These are phyloP conservation scores for Infundibulicybe gibba DNA, from an alignment of 768 basidiomycete species.

Conservation along the genomic window DNA sequence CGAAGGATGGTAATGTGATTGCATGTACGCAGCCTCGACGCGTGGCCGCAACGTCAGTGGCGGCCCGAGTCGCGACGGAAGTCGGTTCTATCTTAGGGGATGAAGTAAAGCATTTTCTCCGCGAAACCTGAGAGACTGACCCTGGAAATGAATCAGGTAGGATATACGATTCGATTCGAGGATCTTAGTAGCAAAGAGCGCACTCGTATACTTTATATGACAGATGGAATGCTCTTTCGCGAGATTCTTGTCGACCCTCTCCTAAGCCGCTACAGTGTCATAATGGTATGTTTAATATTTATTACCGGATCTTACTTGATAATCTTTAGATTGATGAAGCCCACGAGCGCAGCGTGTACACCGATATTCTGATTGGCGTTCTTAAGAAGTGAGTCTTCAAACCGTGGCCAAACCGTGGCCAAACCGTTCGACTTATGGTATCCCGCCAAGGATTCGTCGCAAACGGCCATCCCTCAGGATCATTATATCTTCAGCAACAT, in stretches of 20 bases:
- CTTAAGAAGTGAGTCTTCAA: slow-evolving; percentile 74
- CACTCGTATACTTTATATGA: slow-evolving; percentile 93
- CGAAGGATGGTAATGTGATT: slow-evolving; percentile 74
- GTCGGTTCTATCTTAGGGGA: slow-evolving; percentile 87
- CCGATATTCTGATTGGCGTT: slow-evolving; percentile 87
- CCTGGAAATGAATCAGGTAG: slow-evolving; percentile 58
- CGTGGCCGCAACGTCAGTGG: slow-evolving; percentile 94
- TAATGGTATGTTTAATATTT: slow-evolving; percentile 64
- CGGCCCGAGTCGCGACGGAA: slow-evolving; percentile 87
- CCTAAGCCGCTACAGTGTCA: slow-evolving; percentile 88
- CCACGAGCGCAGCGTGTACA: slow-evolving; percentile 95
- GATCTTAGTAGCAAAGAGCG: slow-evolving; percentile 81
- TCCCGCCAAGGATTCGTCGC: slow-evolving; percentile 68
- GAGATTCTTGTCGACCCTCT: slow-evolving; percentile 91
- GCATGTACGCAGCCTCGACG: slow-evolving; percentile 92
- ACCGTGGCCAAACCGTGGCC: too few species aligned
- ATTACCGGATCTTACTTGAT: slow-evolving; percentile 3
- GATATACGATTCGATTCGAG: slow-evolving; percentile 97
- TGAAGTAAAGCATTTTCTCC: slow-evolving; percentile 48
- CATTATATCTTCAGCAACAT: slow-evolving; percentile 93
- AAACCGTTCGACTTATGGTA: slow-evolving; percentile 1
- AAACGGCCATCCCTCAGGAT: slow-evolving; percentile 88
- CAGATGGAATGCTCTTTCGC: slow-evolving; percentile 97
- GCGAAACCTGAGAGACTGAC: slow-evolving; percentile 16
- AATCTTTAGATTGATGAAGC: slow-evolving; percentile 86